A percentile compares a stretch with the other conserved stretches of the same genome.
Conservation (phyloP, 805 yeast genomes). For the Candida nonsorbophila region DNA sequence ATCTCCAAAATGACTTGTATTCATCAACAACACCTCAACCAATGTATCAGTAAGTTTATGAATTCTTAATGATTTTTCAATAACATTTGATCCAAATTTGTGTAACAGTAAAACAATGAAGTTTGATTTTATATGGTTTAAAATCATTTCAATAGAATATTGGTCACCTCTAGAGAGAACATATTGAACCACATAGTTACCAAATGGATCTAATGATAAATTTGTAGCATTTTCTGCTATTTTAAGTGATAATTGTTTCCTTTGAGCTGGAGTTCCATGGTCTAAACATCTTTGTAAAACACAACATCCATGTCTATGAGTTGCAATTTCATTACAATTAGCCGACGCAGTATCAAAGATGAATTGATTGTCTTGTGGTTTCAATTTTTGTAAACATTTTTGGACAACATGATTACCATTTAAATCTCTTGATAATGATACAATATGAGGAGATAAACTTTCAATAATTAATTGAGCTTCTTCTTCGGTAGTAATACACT, state of each 20-base stretch:
- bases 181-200: slow-evolving; percentile 95
- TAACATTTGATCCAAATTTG: slow-evolving; percentile 57
- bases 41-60: slow-evolving; percentile 41
- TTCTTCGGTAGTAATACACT: slow-evolving; percentile 64
- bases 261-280: slow-evolving; percentile 71
- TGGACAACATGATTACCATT: slow-evolving; percentile 98
- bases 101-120: slow-evolving; percentile 47
- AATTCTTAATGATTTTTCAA: slow-evolving; percentile 51
- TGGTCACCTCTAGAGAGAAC: slow-evolving; percentile 54
- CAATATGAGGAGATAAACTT: slow-evolving; percentile 65
- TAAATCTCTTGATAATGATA: slow-evolving; percentile 75
- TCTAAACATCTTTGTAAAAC: slow-evolving; percentile 93
- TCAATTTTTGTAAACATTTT: slow-evolving; percentile 74
- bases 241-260: slow-evolving; percentile 57
- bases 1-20: slow-evolving; percentile 29
- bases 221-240: slow-evolving; percentile 66
- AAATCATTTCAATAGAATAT: slow-evolving; percentile 23
- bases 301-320: slow-evolving; percentile 97
- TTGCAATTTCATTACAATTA: slow-evolving; percentile 76
- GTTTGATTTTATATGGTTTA: slow-evolving; percentile 30
- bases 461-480: slow-evolving; percentile 63
- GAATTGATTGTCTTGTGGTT: slow-evolving; percentile 70
- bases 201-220: slow-evolving; percentile 87
- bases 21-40: slow-evolving; percentile 36
- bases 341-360: slow-evolving; percentile 79